These are phyloP conservation scores for Scheffersomyces spartinae DNA, from an alignment of 805 yeast species.

Conservation along the genomic window DNA sequence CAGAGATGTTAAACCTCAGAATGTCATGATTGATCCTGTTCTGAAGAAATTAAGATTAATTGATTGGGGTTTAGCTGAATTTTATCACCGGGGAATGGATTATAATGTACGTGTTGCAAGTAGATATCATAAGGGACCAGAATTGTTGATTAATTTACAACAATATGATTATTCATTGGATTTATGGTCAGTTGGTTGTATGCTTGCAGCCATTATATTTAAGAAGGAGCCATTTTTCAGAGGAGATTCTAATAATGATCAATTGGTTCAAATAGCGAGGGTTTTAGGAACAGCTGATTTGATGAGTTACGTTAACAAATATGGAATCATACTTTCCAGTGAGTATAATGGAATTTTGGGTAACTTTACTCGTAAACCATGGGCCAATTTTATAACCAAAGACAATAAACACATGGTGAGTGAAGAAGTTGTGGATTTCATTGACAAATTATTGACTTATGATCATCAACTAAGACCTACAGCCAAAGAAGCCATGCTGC, in stretches of 20 bases:
- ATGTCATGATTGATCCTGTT: conserved; percentile 86
- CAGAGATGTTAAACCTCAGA: conserved; percentile 92
- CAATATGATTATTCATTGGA: conserved; percentile 88
- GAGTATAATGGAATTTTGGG: conserved; percentile 68
- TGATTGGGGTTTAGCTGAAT: conserved; percentile 96
- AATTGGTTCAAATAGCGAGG: conserved; percentile 77
- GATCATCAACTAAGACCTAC: conserved; percentile 86
- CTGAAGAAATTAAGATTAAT: conserved; percentile 62
- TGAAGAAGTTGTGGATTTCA: conserved; percentile 63
- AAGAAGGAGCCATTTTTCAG: conserved; percentile 88
- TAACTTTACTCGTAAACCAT: conserved; percentile 71
- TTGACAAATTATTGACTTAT: conserved; percentile 68
- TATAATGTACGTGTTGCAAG: conserved; percentile 92
- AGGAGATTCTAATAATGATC: conserved; percentile 86
- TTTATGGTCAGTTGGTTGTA: conserved; percentile 90
- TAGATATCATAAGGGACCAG: conserved; percentile 90
- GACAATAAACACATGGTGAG: conserved; percentile 58
- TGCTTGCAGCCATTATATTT: conserved; percentile 83
- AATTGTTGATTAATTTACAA: conserved; percentile 71
- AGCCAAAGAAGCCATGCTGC: conserved; percentile 80
- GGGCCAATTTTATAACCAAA: conserved; percentile 66
- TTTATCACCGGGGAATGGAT: conserved; percentile 80
- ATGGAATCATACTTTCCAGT: conserved; percentile 55
- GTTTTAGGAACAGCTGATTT: conserved; percentile 81
- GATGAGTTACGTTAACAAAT: conserved; percentile 55